Evolutionary conservation across 139 green algal genomes (phyloP).

Genomic region (Chlamydomonas schloesseri): DNA sequence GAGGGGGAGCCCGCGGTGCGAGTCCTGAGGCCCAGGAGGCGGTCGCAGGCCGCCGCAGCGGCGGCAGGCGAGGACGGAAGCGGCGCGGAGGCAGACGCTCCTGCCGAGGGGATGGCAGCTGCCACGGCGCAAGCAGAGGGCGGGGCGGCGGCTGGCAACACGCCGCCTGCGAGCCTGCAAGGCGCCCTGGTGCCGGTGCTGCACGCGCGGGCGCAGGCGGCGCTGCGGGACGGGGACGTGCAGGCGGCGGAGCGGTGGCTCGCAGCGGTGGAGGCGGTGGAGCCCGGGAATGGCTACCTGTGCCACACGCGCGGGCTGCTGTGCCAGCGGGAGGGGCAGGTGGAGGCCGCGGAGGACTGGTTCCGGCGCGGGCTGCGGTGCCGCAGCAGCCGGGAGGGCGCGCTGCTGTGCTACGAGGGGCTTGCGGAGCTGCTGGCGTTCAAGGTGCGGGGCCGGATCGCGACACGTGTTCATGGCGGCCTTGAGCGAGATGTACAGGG

Average conservation of each 20-base stretch:
- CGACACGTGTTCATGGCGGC: neutral
- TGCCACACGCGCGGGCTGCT: conserved; percentile 68
- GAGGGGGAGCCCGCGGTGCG: neutral
- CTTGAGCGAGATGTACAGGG: no score
- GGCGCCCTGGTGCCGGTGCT: conserved; percentile 3
- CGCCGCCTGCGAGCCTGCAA: neutral
- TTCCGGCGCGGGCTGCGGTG: conserved; percentile 52
- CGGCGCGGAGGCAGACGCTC: no score
- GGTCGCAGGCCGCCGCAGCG: neutral
- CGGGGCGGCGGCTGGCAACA: no score
- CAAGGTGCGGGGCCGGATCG: neutral
- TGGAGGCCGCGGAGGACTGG: conserved; percentile 51
- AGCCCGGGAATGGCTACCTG: conserved; percentile 65
- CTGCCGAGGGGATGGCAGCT: neutral
- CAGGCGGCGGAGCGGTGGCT: conserved; percentile 53
- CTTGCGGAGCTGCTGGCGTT: conserved; percentile 75
- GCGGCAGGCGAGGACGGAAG: neutral
- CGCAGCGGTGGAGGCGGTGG: conserved; percentile 44
- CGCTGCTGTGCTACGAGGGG: conserved; percentile 71
- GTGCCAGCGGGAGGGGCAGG: conserved; percentile 63
- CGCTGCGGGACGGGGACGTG: conserved; percentile 35
- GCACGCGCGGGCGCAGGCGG: conserved; percentile 35
- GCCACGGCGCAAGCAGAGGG: conserved; percentile 36
- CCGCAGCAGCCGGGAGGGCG: conserved; percentile 12
- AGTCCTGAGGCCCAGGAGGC: neutral